Evolutionary conservation across 192 early-diverging fungal genomes (phyloP).

Genomic region (Podila minutissima): DNA sequence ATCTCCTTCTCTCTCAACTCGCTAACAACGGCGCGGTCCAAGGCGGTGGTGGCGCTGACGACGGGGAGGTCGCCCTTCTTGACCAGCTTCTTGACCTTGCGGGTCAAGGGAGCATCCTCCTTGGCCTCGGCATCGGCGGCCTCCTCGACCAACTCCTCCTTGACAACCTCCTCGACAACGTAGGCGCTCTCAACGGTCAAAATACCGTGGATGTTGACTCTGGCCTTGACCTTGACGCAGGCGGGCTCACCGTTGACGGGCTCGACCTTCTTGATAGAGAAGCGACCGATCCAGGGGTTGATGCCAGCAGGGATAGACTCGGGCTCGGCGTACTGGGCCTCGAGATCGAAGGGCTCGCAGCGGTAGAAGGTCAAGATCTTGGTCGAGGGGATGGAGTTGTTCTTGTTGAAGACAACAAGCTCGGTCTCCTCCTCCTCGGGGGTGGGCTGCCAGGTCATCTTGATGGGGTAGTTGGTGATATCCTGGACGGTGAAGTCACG

Average conservation of each 20-base stretch:
- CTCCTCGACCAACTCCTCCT: constrained; percentile 78
- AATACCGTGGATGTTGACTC: constrained; percentile 87
- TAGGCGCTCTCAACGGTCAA: constrained; percentile 86
- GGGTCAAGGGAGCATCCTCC: constrained; percentile 60
- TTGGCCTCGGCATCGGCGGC: constrained; percentile 19
- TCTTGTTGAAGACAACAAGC: constrained; percentile 89
- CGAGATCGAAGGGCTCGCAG: constrained; percentile 84
- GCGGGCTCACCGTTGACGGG: constrained; percentile 75
- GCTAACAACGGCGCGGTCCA: constrained; percentile 66
- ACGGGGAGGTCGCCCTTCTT: constrained; percentile 90
- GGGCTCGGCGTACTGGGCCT: constrained; percentile 82
- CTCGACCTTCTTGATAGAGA: constrained; percentile 87
- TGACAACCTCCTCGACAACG: constrained; percentile 89
- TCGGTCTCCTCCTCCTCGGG: constrained; percentile 81
- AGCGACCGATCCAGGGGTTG: constrained; percentile 86
- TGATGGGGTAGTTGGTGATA: constrained; percentile 89
- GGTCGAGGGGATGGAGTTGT: constrained; percentile 90
- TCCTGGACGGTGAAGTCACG: constrained; percentile 96
- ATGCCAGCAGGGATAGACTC: constrained; percentile 79
- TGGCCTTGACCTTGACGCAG: constrained; percentile 93
- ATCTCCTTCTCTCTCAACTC: constrained; percentile 83
- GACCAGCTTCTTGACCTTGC: constrained; percentile 94
- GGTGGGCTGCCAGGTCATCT: constrained; percentile 88
- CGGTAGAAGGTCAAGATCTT: constrained; percentile 96
- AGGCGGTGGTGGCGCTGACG: constrained; percentile 65